A percentile compares a stretch with the other conserved stretches of the same genome.
Evolutionary conservation across 2,329 filamentous ascomycete genomes (phyloP).

Genomic region (Neoscytalidium dimidiatum): DNA sequence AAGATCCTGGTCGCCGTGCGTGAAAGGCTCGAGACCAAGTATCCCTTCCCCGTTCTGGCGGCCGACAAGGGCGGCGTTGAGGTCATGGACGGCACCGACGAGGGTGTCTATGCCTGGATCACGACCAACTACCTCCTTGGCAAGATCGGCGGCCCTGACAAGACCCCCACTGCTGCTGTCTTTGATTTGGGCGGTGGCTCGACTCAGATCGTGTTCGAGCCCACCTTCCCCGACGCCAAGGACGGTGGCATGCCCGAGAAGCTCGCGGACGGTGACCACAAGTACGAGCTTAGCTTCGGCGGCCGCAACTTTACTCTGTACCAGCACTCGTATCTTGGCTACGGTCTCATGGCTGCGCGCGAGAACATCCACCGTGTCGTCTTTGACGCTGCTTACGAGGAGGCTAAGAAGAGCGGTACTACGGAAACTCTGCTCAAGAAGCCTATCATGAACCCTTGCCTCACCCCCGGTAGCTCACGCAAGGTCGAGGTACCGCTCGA

Average conservation of each 20-base stretch:
- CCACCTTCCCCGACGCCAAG: slow-evolving; percentile 76
- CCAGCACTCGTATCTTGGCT: slow-evolving; percentile 97
- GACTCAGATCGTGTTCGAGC: slow-evolving; percentile 98
- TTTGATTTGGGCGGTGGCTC: slow-evolving; percentile 97
- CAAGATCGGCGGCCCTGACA: slow-evolving; percentile 92
- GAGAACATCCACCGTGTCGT: slow-evolving; percentile 79
- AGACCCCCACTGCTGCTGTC: slow-evolving; percentile 86
- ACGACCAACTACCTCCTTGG: slow-evolving; percentile 98
- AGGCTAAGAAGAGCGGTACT: slow-evolving; percentile 49
- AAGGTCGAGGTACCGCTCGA: slow-evolving; percentile 72
- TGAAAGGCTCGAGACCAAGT: slow-evolving; percentile 78
- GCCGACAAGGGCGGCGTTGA: slow-evolving; percentile 83
- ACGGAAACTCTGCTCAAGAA: slow-evolving; percentile 64
- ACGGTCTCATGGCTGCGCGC: slow-evolving; percentile 93
- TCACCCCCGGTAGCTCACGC: slow-evolving; percentile 76
- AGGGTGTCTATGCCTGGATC: slow-evolving; percentile 99
- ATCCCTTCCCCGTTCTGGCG: slow-evolving; percentile 92
- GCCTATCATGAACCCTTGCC: slow-evolving; percentile 81
- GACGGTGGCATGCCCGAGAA: slow-evolving; percentile 81
- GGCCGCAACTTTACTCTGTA: slow-evolving; percentile 90
- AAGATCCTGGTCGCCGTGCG: slow-evolving; percentile 86
- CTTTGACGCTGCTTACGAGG: slow-evolving; percentile 68
- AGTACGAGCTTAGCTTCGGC: slow-evolving; percentile 88
- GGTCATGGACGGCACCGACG: slow-evolving; percentile 96
- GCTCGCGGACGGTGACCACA: slow-evolving; percentile 89